These are phyloP conservation scores for Hawksworthiomyces lignivorus DNA, from an alignment of 2,329 filamentous ascomycete species.

Conservation along the genomic window DNA sequence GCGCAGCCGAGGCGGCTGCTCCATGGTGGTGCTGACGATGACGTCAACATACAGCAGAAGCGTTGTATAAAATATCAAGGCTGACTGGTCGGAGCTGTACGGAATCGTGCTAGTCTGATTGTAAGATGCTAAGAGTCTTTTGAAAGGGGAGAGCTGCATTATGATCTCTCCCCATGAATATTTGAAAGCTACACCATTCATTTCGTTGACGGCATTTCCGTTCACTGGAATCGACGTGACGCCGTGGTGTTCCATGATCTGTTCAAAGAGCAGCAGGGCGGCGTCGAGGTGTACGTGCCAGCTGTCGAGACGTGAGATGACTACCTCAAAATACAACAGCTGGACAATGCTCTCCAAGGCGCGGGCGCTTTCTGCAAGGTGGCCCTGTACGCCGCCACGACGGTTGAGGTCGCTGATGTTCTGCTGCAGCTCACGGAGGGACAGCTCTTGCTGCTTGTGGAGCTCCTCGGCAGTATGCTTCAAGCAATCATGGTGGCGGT, in stretches of 20 bases:
- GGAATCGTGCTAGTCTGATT: not conserved
- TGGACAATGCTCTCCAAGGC: constrained; percentile 34
- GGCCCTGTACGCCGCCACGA: not conserved
- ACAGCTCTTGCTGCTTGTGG: no score
- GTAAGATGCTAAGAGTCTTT: not conserved
- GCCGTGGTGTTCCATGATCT: constrained; percentile 24
- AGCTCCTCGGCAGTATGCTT: no score
- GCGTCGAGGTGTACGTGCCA: constrained; percentile 36
- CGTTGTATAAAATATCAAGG: constrained; percentile 24
- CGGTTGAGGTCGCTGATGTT: no score
- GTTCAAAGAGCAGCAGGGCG: constrained; percentile 31
- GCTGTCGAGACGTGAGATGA: constrained; percentile 28
- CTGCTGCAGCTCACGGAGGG: no score
- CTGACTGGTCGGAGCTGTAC: constrained; percentile 26
- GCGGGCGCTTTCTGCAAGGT: constrained; percentile 21
- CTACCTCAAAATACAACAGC: constrained; percentile 33
- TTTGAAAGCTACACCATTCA: no score
- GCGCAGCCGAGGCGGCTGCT: constrained; percentile 25
- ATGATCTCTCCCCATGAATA: constrained; percentile 15
- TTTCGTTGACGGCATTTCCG: not conserved
- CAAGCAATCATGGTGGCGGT: no score
- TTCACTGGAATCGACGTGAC: no score
- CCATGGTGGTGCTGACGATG: constrained; percentile 25
- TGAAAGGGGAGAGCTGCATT: constrained; percentile 12
- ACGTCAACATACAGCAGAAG: constrained; percentile 29